Evolutionary conservation across 192 early-diverging fungal species (phyloP).

Genomic region (Dimargaris xerosporica): DNA sequence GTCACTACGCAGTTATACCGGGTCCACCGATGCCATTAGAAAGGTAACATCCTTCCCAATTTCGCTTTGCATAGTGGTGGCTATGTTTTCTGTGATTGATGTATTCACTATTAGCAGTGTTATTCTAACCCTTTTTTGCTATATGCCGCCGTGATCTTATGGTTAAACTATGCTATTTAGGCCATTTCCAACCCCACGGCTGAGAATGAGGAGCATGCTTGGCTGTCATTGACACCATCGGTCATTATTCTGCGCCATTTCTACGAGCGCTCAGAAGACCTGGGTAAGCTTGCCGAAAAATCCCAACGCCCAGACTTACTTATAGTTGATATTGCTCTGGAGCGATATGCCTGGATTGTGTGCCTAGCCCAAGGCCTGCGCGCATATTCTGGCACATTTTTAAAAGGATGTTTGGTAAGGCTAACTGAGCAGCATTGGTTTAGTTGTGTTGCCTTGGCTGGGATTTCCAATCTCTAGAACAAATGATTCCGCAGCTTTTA

Average conservation of each 20-base stretch:
- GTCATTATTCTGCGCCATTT: slow-evolving; percentile 62
- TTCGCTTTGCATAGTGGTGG: not conserved
- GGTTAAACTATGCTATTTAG: slow-evolving; percentile 26
- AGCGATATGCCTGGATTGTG: not conserved
- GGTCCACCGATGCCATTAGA: slow-evolving; percentile 59
- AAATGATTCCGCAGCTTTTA: slow-evolving; percentile 43
- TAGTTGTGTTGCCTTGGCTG: not conserved
- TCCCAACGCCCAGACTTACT: not conserved
- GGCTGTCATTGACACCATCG: slow-evolving; percentile 69
- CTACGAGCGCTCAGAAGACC: slow-evolving; percentile 59
- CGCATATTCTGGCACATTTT: not conserved
- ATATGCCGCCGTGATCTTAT: slow-evolving; percentile 17
- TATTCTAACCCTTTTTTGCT: slow-evolving; percentile 20
- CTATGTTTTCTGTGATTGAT: not conserved
- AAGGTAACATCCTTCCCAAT: slow-evolving; percentile 21
- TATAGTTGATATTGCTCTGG: not conserved
- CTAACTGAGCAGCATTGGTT: slow-evolving; percentile 8
- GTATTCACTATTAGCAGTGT: slow-evolving; percentile 8
- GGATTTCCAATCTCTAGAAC: slow-evolving; percentile 26
- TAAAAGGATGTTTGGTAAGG: not conserved
- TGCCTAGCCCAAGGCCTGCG: not conserved
- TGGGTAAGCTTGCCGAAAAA: slow-evolving; percentile 36
- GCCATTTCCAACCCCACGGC: slow-evolving; percentile 73
- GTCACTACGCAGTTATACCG: slow-evolving; percentile 37
- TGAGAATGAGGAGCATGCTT: slow-evolving; percentile 78